Percentiles rank a stretch among this genome's conserved stretches.
phyloP scores from a whole-genome alignment of 1,284 basidiomycete species.

The Boletellus dicymbophilus region DNA sequence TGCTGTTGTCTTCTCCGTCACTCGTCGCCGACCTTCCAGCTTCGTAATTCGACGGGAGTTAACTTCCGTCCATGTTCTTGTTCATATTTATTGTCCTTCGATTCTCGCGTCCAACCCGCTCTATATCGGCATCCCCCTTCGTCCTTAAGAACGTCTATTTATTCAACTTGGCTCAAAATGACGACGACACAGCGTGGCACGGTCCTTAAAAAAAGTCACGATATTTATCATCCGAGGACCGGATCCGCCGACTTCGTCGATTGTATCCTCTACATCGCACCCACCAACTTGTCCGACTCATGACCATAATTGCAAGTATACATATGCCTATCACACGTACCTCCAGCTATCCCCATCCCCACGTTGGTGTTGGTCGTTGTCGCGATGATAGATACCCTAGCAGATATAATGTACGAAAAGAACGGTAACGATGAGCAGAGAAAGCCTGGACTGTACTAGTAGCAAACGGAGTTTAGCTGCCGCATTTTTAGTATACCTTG shows the following conservation, averaged over 20 bases:
- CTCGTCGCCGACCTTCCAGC: conserved; percentile 22
- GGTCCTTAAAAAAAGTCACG: conserved; percentile 14
- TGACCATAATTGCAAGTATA: conserved; percentile 33
- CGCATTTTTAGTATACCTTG: conserved; percentile 36
- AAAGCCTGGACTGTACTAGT: conserved; percentile 36
- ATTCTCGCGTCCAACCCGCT: conserved; percentile 20
- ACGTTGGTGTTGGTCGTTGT: conserved; percentile 31
- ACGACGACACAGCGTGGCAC: conserved; percentile 24
- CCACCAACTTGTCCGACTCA: conserved; percentile 27
- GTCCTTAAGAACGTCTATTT: conserved; percentile 26
- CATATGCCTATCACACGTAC: conserved; percentile 24
- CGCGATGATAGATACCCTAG: conserved; percentile 36
- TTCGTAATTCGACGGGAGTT: conserved; percentile 12
- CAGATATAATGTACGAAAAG: conserved; percentile 30
- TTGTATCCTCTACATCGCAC: conserved; percentile 34
- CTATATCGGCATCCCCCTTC: conserved; percentile 4
- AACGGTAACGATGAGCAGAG: conserved; percentile 25
- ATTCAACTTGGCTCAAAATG: conserved; percentile 29
- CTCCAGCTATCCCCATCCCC: conserved; percentile 12
- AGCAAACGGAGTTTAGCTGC: conserved; percentile 32
- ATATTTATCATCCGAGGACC: conserved; percentile 33
- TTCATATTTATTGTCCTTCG: conserved; percentile 32
- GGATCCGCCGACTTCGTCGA: conserved; percentile 13
- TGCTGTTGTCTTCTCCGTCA: conserved; percentile 21
- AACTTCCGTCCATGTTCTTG: conserved; percentile 13